Conservation (phyloP, 768 basidiomycete genomes). For the Daedaleopsis sinensis region DNA sequence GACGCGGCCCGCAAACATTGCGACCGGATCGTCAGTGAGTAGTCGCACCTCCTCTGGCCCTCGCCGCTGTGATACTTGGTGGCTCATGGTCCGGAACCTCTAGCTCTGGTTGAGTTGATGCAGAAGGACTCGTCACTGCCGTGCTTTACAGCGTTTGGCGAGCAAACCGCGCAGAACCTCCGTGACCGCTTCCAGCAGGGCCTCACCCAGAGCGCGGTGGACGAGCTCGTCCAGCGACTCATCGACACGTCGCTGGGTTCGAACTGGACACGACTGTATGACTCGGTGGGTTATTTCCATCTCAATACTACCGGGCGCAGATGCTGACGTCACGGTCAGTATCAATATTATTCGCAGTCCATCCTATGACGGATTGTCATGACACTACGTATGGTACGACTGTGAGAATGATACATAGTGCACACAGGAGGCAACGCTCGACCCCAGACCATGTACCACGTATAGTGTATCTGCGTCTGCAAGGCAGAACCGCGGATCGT, state of each 20-base stretch:
- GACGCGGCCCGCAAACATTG: slow-evolving; percentile 94
- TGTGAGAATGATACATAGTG: not conserved
- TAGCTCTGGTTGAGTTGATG: slow-evolving; percentile 93
- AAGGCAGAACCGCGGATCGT: not conserved
- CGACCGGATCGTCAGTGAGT: slow-evolving; percentile 90
- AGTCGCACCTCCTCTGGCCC: not conserved
- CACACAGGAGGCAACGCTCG: not conserved
- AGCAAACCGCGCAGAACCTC: slow-evolving; percentile 85
- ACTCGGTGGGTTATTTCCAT: slow-evolving; percentile 64
- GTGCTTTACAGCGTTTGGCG: slow-evolving; percentile 89
- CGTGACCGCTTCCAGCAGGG: slow-evolving; percentile 94
- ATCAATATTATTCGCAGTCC: slow-evolving; percentile 93
- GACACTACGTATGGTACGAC: not conserved
- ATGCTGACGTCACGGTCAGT: slow-evolving; percentile 47
- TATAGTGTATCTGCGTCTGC: not conserved
- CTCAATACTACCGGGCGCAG: too few species aligned
- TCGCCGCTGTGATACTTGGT: not conserved
- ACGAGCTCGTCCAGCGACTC: slow-evolving; percentile 86
- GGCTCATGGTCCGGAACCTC: not conserved
- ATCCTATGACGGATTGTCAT: slow-evolving; percentile 55
- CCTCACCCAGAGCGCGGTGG: slow-evolving; percentile 81
- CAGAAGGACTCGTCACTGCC: slow-evolving; percentile 94
- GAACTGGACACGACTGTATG: slow-evolving; percentile 94
- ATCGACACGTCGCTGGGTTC: slow-evolving; percentile 91
- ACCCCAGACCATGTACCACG: not conserved